Conservation (phyloP, 768 basidiomycete species). For the Lactifluus hygrophoroides region DNA sequence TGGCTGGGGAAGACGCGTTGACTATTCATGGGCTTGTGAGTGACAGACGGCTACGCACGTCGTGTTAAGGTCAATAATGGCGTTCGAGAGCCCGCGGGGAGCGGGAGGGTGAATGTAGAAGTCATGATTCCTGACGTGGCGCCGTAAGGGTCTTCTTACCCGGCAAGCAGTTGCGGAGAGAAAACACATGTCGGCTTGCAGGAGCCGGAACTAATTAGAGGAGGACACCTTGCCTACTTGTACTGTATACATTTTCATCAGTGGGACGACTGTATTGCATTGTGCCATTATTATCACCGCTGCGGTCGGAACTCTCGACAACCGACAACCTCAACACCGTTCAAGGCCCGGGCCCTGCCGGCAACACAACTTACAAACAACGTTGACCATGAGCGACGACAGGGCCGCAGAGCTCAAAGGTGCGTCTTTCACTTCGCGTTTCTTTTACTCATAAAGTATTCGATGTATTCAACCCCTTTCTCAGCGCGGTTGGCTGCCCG, state of each 20-base stretch:
- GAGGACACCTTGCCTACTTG: too few species aligned
- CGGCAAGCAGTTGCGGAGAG: not conserved
- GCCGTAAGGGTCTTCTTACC: too few species aligned
- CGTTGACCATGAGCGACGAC: slow-evolving; percentile 33
- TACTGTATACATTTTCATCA: too few species aligned
- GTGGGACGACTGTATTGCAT: too few species aligned
- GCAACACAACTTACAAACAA: slow-evolving; percentile 16
- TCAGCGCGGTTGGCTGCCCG: slow-evolving; percentile 58
- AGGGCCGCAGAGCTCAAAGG: slow-evolving; percentile 44
- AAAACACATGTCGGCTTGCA: slow-evolving; percentile 4
- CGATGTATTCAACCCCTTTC: not conserved
- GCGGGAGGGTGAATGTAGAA: slow-evolving; percentile 33
- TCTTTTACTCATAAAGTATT: not conserved
- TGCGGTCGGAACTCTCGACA: too few species aligned
- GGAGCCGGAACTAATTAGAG: slow-evolving; percentile 12
- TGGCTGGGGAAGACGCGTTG: slow-evolving; percentile 36
- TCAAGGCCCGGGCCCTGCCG: slow-evolving; percentile 2
- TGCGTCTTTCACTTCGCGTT: slow-evolving; percentile 19
- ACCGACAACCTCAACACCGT: too few species aligned
- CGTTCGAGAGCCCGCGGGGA: slow-evolving; percentile 6
- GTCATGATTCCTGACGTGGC: not conserved
- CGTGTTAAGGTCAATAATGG: slow-evolving; percentile 49
- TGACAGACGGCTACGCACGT: slow-evolving; percentile 38
- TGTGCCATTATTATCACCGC: too few species aligned
- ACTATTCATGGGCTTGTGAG: not conserved